These are phyloP conservation scores for Pseudogymnoascus sp. DNA, from an alignment of 2,329 filamentous ascomycete genomes.

Conservation along the genomic window DNA sequence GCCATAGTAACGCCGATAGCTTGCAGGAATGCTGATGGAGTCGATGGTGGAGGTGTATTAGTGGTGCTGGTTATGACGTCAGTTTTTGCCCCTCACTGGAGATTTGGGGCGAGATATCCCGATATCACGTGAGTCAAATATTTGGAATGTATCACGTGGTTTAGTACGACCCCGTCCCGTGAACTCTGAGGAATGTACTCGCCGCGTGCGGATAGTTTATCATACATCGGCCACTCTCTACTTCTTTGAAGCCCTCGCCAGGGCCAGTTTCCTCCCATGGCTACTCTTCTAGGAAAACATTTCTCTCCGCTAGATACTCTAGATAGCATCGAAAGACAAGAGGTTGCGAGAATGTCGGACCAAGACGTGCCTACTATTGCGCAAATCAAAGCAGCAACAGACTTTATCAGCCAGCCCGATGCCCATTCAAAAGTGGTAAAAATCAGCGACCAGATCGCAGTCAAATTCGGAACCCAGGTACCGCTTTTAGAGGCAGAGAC, in stretches of 20 bases:
- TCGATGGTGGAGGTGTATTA: background rate
- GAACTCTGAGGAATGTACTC: too few species aligned
- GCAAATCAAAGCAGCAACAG: background rate
- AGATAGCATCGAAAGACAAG: background rate
- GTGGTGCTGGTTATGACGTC: background rate
- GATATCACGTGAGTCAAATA: background rate
- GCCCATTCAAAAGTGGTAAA: slow-evolving; percentile 12
- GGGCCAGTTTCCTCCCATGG: too few species aligned
- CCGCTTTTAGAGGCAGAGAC: slow-evolving; percentile 26
- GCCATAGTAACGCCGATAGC: background rate
- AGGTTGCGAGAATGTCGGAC: background rate
- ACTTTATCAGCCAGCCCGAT: too few species aligned
- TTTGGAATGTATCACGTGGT: too few species aligned
- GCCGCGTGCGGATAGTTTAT: too few species aligned
- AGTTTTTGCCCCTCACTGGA: background rate
- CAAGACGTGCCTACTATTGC: background rate
- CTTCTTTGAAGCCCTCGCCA: too few species aligned
- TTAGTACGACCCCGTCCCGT: too few species aligned
- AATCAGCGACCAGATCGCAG: slow-evolving; percentile 16
- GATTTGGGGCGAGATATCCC: background rate
- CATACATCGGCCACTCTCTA: too few species aligned
- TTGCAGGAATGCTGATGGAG: background rate
- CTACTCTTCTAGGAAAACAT: too few species aligned
- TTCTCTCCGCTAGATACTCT: too few species aligned
- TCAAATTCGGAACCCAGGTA: slow-evolving; percentile 23